These are phyloP conservation scores for Microdochium trichocladiopsis DNA, from an alignment of 2,329 filamentous ascomycete genomes.

Conservation along the genomic window DNA sequence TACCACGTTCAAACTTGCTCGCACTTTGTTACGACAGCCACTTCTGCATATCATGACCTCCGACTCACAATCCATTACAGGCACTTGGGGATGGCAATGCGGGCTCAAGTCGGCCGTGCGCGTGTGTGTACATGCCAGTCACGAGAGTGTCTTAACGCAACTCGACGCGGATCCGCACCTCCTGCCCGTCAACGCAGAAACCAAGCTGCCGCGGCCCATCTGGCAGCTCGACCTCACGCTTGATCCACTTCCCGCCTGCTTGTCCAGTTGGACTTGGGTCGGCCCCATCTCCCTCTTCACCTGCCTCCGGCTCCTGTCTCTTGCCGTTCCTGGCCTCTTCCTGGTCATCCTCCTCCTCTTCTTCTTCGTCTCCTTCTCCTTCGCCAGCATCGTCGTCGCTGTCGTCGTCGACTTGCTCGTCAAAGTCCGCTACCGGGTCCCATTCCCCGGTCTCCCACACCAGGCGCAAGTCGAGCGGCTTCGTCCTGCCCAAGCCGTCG, in stretches of 20 bases:
- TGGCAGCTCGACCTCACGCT: slow-evolving; percentile 71
- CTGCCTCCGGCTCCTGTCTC: slow-evolving; percentile 5
- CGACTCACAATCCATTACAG: too few species aligned
- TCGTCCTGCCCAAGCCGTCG: slow-evolving; percentile 3
- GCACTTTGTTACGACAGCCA: too few species aligned
- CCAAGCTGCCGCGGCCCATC: slow-evolving; percentile 77
- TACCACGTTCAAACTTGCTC: background rate
- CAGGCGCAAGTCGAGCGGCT: slow-evolving; percentile 58
- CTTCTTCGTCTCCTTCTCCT: slow-evolving; percentile 4
- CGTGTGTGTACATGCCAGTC: too few species aligned
- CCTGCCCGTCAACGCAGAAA: slow-evolving; percentile 70
- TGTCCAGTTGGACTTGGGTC: slow-evolving; percentile 14
- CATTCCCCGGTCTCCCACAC: slow-evolving; percentile 89
- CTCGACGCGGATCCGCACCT: slow-evolving; percentile 68
- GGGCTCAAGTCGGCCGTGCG: too few species aligned
- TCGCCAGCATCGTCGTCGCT: slow-evolving; percentile 44
- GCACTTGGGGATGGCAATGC: background rate
- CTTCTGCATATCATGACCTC: too few species aligned
- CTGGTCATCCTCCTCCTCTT: slow-evolving; percentile 9
- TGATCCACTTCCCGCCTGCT: slow-evolving; percentile 55
- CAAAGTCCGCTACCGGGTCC: slow-evolving; percentile 66
- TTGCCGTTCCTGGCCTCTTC: slow-evolving; percentile 9
- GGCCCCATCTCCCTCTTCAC: slow-evolving; percentile 8
- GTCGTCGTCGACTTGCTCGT: slow-evolving; percentile 48
- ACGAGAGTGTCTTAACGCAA: slow-evolving; percentile 17